phyloP scores from a whole-genome alignment of 495 filamentous ascomycete genomes.

The Neurospora sp. region DNA sequence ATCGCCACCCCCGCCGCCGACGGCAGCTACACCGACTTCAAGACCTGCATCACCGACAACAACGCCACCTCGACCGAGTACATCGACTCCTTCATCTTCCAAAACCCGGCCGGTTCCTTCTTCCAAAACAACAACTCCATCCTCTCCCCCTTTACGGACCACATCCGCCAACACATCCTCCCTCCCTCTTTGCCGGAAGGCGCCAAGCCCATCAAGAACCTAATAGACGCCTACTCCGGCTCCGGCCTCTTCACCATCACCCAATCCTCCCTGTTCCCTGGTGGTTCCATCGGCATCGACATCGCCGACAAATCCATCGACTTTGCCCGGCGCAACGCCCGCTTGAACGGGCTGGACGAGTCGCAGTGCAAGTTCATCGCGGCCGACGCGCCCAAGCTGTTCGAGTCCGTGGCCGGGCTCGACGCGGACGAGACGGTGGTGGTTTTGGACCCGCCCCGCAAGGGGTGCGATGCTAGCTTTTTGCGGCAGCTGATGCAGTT shows the following conservation, averaged over 20 bases:
- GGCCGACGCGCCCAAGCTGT: conserved; percentile 74
- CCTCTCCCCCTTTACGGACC: conserved; percentile 78
- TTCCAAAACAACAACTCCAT: conserved; percentile 99
- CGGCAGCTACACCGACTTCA: conserved; percentile 54
- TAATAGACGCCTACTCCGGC: conserved; percentile 96
- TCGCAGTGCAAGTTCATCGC: conserved; percentile 62
- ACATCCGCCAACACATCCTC: conserved; percentile 75
- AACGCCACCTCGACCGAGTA: conserved; percentile 78
- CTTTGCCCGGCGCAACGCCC: conserved; percentile 69
- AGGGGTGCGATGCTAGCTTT: conserved; percentile 85
- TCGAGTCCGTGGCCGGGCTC: conserved; percentile 56
- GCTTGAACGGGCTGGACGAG: conserved; percentile 55
- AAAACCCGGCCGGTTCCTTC: conserved; percentile 84
- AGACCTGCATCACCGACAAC: conserved; percentile 75
- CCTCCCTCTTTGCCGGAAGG: conserved; percentile 25
- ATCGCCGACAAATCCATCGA: conserved; percentile 58
- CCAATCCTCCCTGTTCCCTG: conserved; percentile 65
- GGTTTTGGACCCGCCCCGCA: conserved; percentile 87
- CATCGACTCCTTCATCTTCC: conserved; percentile 74
- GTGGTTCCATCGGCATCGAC: conserved; percentile 40
- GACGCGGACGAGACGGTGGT: conserved; percentile 73
- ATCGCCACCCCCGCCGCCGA: conserved; percentile 23
- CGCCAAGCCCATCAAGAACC: conserved; percentile 52
- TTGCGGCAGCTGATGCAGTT: conserved; percentile 67
- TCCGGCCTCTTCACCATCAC: conserved; percentile 95